Conservation (phyloP, 768 basidiomycete species). For the Suillus cothurnatus region DNA sequence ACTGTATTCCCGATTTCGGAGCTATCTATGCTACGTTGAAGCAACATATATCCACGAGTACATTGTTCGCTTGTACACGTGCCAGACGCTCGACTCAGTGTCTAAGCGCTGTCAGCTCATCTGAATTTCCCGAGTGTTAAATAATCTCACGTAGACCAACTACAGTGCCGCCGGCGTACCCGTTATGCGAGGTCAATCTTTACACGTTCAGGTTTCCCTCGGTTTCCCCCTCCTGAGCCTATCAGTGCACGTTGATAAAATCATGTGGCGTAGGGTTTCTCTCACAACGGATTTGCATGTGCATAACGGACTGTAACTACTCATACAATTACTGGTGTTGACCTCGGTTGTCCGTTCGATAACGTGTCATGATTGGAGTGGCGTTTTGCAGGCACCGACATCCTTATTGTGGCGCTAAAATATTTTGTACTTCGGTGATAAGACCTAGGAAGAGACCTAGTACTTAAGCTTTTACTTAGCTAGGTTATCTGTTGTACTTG, state of each 20-base stretch:
- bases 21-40: neutral
- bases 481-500: neutral
- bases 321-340: neutral
- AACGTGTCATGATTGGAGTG: conserved; percentile 2
- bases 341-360: neutral
- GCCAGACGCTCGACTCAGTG: neutral
- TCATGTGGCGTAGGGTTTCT: neutral
- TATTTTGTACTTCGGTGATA: neutral
- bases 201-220: neutral
- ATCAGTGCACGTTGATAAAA: neutral
- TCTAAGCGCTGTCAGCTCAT: neutral
- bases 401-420: conserved; percentile 3
- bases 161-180: neutral
- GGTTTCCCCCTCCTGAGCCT: neutral
- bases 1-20: neutral
- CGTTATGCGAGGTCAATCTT: neutral
- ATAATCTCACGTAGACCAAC: neutral
- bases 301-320: neutral
- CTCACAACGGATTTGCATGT: neutral
- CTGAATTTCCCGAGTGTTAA: neutral
- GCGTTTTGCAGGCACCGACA: conserved; percentile 7
- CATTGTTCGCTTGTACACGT: neutral
- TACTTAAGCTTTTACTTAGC: neutral
- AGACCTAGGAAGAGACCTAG: too few species aligned
- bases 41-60: neutral